Evolutionary conservation across 495 filamentous ascomycete species (phyloP).

Genomic region (Penicillium argentinense): DNA sequence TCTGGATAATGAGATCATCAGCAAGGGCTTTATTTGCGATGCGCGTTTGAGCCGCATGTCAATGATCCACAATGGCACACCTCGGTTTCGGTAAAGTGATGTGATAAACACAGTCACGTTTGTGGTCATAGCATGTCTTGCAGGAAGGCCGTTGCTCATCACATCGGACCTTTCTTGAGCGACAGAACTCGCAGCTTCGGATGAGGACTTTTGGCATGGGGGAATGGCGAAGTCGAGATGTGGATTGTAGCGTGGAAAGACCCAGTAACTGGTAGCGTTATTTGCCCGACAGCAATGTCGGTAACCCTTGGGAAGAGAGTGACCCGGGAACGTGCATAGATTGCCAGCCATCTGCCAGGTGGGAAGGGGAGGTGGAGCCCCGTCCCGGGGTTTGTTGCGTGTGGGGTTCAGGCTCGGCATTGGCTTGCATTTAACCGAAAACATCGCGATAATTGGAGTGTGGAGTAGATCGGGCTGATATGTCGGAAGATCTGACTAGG

Average conservation of each 20-base stretch:
- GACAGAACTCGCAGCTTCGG: conserved; percentile 7
- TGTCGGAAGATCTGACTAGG: no score
- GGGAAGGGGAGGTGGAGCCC: neutral
- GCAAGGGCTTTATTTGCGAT: neutral
- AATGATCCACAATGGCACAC: no score
- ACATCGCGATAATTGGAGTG: no score
- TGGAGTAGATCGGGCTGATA: no score
- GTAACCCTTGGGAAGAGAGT: no score
- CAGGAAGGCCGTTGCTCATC: conserved; percentile 1
- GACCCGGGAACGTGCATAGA: no score
- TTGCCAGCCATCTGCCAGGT: no score
- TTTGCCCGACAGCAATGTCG: neutral
- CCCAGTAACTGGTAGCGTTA: neutral
- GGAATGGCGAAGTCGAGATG: neutral
- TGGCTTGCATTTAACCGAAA: neutral
- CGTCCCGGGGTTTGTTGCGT: neutral
- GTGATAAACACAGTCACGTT: conserved; percentile 2
- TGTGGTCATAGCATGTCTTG: neutral
- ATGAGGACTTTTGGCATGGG: neutral
- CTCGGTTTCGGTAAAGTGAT: conserved; percentile 2
- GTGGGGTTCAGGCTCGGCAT: neutral
- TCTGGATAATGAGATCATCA: neutral
- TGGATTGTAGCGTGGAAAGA: neutral
- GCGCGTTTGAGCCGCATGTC: no score
- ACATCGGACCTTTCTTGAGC: conserved; percentile 4